Percentiles rank a stretch among this genome's conserved stretches.
These are phyloP conservation scores for Testicularia cyperi DNA, from an alignment of 1,284 basidiomycete genomes.

Conservation along the genomic window DNA sequence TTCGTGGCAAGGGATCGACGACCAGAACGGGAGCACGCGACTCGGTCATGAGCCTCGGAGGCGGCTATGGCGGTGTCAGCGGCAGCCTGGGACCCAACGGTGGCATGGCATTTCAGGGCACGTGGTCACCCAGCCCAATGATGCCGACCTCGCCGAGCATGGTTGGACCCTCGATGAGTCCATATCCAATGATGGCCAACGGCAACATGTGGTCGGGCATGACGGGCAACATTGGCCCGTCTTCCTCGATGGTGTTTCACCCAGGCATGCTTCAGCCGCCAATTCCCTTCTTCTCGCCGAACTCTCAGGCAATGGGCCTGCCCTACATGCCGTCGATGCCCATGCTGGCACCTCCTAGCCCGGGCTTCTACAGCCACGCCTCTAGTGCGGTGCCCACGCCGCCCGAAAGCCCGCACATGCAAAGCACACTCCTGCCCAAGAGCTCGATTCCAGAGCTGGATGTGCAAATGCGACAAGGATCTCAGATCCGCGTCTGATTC, in stretches of 20 bases:
- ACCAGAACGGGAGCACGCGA: conserved; percentile 7
- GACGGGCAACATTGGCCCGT: neutral
- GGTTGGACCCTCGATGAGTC: neutral
- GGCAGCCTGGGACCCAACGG: too few species aligned
- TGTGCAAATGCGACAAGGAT: neutral
- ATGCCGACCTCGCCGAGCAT: conserved; percentile 6
- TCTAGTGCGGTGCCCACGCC: conserved; percentile 23
- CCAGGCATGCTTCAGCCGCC: conserved; percentile 8
- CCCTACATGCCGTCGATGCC: conserved; percentile 17
- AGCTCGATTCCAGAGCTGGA: conserved; percentile 4
- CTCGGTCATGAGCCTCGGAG: conserved; percentile 12
- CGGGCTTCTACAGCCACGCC: conserved; percentile 12
- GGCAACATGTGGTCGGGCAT: conserved; percentile 3
- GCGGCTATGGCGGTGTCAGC: neutral
- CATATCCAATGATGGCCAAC: conserved; percentile 3
- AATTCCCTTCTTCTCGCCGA: conserved; percentile 13
- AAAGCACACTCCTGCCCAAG: conserved; percentile 3
- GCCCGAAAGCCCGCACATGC: conserved; percentile 22
- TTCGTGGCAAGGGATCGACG: conserved; percentile 1
- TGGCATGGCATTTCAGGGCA: too few species aligned
- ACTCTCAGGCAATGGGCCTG: conserved; percentile 1
- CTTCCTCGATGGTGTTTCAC: conserved; percentile 14
- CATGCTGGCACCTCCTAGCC: conserved; percentile 23
- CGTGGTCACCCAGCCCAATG: conserved; percentile 6
- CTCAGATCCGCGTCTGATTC: neutral